Conservation (phyloP, 352 stramenopile genomes). For the Pythium dissotocum region DNA sequence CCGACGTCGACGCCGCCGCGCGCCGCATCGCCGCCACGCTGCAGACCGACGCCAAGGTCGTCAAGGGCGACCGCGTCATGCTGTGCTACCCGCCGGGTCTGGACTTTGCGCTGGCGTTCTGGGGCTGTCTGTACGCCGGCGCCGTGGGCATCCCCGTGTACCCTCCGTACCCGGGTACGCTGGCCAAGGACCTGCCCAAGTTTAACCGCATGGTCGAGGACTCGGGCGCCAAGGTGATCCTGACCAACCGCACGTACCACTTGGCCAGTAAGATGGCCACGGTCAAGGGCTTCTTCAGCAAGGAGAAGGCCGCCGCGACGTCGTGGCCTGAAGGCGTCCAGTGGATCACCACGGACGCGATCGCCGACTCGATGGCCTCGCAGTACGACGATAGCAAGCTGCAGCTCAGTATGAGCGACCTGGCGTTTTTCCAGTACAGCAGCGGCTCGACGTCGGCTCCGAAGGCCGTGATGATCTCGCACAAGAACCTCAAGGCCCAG, state of each 20-base stretch:
- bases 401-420: slow-evolving; percentile 45
- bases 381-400: slow-evolving; percentile 54
- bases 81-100: slow-evolving; percentile 75
- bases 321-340: slow-evolving; percentile 67
- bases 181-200: slow-evolving; percentile 78
- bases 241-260: slow-evolving; percentile 80
- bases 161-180: slow-evolving; percentile 67
- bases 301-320: slow-evolving; percentile 35
- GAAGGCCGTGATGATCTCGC: slow-evolving; percentile 86
- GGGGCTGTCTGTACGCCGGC: slow-evolving; percentile 77
- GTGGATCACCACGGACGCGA: slow-evolving; percentile 73
- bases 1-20: slow-evolving; percentile 65
- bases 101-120: slow-evolving; percentile 80
- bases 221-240: slow-evolving; percentile 58
- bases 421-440: slow-evolving; percentile 88
- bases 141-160: slow-evolving; percentile 75
- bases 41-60: slow-evolving; percentile 45
- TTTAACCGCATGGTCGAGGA: slow-evolving; percentile 80
- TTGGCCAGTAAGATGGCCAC: slow-evolving; percentile 80
- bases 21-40: slow-evolving; percentile 61
- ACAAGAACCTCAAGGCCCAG: slow-evolving; percentile 72
- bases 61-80: slow-evolving; percentile 73
- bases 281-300: slow-evolving; percentile 77
- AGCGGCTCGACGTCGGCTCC: slow-evolving; percentile 77
- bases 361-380: slow-evolving; percentile 50